These are phyloP conservation scores for Annulohypoxylon stygium DNA, from an alignment of 495 filamentous ascomycete genomes.

Conservation along the genomic window DNA sequence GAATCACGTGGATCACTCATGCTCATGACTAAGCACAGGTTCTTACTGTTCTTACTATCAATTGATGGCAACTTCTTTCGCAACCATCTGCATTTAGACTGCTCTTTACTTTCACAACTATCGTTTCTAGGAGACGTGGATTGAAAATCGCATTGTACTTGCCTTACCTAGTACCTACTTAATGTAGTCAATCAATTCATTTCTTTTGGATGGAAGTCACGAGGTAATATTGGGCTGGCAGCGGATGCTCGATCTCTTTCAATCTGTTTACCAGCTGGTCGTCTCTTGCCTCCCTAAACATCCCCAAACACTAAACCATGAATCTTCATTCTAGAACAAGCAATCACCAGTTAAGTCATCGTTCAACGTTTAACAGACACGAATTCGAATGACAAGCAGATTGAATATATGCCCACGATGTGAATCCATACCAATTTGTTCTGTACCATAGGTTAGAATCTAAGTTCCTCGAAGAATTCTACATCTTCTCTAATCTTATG, in stretches of 20 bases:
- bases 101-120: background rate
- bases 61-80: background rate
- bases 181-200: background rate
- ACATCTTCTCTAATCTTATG: background rate
- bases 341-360: background rate
- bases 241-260: background rate
- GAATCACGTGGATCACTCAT: constrained; percentile 12
- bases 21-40: background rate
- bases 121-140: background rate
- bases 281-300: background rate
- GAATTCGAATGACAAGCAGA: background rate
- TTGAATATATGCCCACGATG: background rate
- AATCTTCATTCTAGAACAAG: constrained; percentile 3
- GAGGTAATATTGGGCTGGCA: background rate
- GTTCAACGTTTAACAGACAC: constrained; percentile 3
- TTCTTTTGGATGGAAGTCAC: background rate
- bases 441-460: background rate
- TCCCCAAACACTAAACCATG: background rate
- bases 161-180: background rate
- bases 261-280: background rate
- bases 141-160: background rate
- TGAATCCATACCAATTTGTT: background rate
- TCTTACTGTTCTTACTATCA: background rate
- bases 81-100: background rate
- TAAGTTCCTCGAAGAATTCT: background rate